Evolutionary conservation across 148 eudicot genomes (phyloP), one percentile per base, ranked within the genome.

Genomic region (Silene conica): DNA sequence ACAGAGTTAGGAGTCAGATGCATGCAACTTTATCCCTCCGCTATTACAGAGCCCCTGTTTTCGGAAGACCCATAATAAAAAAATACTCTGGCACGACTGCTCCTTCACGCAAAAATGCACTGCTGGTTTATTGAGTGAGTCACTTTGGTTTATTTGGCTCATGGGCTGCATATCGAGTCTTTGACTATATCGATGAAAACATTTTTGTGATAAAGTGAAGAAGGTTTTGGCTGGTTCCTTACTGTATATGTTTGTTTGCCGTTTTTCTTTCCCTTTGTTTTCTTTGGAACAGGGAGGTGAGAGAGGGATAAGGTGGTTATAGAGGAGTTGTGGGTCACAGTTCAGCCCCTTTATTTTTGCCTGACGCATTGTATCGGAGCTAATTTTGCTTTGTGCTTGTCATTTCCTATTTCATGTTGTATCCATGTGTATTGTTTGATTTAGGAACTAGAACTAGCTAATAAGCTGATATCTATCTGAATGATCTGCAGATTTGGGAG

Each of bases 401-500:
- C 34, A 20, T 23, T 59, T 71, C 43, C 43, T 38, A 19, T 34
- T 28, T 56, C 50, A 69, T 23, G 34, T 16, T 48, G 34, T 18
- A 61, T 22, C 12, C 26, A 45, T 23, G 22, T 3, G 20, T 3
- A 10, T 76, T 10, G 56, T 65, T 66, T 72, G 67, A 19, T 43
- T 57, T 78, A 50, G 8, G 43, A 38, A 38, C 43, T 38, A 38
- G 43, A 38, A 38, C 43, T 38, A 38, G 22, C 66, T 25, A 26
- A 22, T 67, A 41, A 62, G 69, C 65, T 79, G 59, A 77, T 66
- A 72, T 45, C 48, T 67, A 31, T 63, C 69, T 60, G 25, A 72
- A 81, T 70, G 81, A 70, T 71, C 45, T 20, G 48, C 86, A 94
- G 98, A 94, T 91, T 82, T 94, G 46, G 93, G 89, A 57, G 98